A percentile compares a stretch with the other conserved stretches of the same genome.
These are phyloP conservation scores for Caloboletus inedulis DNA, from an alignment of 1,284 basidiomycete genomes.

Conservation along the genomic window DNA sequence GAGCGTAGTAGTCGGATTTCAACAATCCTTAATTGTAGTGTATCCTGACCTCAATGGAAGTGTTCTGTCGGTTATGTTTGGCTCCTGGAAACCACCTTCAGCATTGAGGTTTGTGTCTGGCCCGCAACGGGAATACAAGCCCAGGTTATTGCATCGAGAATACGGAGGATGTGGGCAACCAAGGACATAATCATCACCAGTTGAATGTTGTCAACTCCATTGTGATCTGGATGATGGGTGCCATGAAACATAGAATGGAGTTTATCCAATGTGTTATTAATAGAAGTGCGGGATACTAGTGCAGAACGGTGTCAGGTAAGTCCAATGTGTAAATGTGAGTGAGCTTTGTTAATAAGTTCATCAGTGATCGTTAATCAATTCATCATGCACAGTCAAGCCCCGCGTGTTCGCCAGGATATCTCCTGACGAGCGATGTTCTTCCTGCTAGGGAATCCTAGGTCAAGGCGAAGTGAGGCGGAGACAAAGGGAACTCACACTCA, in stretches of 20 bases:
- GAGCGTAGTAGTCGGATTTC: constrained; percentile 53
- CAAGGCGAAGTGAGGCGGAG: background rate
- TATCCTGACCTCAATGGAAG: constrained; percentile 21
- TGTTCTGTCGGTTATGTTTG: background rate
- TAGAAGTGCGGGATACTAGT: background rate
- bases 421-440: constrained; percentile 7
- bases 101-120: background rate
- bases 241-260: background rate
- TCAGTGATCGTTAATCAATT: constrained; percentile 6
- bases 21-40: constrained; percentile 52
- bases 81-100: too few species aligned
- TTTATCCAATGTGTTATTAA: background rate
- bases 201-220: background rate
- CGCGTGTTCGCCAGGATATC: constrained; percentile 1
- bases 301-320: background rate
- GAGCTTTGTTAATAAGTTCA: constrained; percentile 4
- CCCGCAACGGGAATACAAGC: background rate
- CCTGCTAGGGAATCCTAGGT: constrained; percentile 2
- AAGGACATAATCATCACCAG: background rate
- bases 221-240: background rate
- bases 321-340: constrained; percentile 5
- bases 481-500: constrained; percentile 17
- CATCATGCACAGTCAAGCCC: constrained; percentile 6
- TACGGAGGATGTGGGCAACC: background rate
- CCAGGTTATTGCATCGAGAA: background rate